These are phyloP conservation scores for Scutellaria barbata DNA, from an alignment of 257 asterid genomes.

Conservation along the genomic window DNA sequence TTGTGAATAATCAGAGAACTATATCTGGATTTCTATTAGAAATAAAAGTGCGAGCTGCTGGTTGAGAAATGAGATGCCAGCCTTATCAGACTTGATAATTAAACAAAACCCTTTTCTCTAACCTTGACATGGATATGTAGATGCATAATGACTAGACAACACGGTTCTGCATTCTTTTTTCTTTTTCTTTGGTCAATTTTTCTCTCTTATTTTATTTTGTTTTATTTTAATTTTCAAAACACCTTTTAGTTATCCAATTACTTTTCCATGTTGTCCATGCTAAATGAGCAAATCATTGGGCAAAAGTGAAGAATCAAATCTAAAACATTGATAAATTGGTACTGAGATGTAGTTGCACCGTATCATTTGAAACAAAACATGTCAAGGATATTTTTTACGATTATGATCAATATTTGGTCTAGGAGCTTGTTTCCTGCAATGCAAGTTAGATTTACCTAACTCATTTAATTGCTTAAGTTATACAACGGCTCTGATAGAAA, in stretches of 20 bases:
- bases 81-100: slow-evolving; percentile 18
- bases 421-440: background rate
- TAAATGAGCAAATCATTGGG: background rate
- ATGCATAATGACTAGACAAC: slow-evolving; percentile 9
- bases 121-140: slow-evolving; percentile 3
- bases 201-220: background rate
- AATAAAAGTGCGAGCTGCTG: slow-evolving; percentile 24
- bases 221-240: background rate
- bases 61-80: slow-evolving; percentile 26
- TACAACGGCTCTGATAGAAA: background rate
- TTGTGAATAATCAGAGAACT: slow-evolving; percentile 31
- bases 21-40: slow-evolving; percentile 24
- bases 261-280: background rate
- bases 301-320: slow-evolving; percentile 14
- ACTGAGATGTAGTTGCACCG: background rate
- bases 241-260: background rate
- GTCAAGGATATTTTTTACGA: background rate
- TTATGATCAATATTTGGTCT: background rate
- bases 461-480: background rate
- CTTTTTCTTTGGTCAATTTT: background rate
- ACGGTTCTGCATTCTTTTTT: background rate
- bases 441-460: slow-evolving; percentile 3
- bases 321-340: background rate
- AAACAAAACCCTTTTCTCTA: slow-evolving; percentile 8
- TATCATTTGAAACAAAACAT: background rate